These are phyloP conservation scores for Psophocarpus tetragonolobus DNA, from an alignment of 306 rosid genomes.

Conservation along the genomic window DNA sequence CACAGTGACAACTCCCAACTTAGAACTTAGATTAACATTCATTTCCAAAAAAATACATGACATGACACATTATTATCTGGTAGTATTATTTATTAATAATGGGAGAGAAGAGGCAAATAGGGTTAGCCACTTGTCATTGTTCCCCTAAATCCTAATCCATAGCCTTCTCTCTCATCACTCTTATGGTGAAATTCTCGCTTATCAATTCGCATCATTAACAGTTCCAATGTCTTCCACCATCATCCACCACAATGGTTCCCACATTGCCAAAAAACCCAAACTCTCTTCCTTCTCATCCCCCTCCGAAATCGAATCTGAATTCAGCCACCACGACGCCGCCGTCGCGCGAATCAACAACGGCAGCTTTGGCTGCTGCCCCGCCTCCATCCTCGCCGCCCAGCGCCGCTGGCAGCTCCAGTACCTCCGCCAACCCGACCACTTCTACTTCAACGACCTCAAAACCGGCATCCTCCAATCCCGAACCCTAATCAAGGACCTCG, in stretches of 20 bases:
- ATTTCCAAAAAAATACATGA: not conserved
- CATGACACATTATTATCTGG: no score
- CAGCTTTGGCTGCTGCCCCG: conserved; percentile 83
- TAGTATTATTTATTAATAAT: not conserved
- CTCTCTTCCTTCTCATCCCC: conserved; percentile 48
- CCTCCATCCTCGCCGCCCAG: conserved; percentile 67
- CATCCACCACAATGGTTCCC: conserved; percentile 56
- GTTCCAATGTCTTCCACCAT: conserved; percentile 41
- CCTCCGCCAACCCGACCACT: conserved; percentile 82
- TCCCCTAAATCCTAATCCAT: not conserved
- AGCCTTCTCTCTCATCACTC: not conserved
- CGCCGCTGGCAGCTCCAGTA: conserved; percentile 51
- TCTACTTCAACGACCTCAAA: conserved; percentile 76
- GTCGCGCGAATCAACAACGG: conserved; percentile 96
- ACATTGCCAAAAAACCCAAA: conserved; percentile 59
- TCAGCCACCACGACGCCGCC: conserved; percentile 71
- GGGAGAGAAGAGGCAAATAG: not conserved
- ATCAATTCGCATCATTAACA: not conserved
- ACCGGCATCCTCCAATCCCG: conserved; percentile 61
- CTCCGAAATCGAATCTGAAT: conserved; percentile 63
- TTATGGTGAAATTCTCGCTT: not conserved
- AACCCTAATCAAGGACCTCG: conserved; percentile 56
- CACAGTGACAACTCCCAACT: no score
- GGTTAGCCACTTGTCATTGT: conserved; percentile 7
- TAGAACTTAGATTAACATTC: no score